Evolutionary conservation across 176 grass and related monocot genomes (phyloP).

Genomic region (Eragrostis nindensis): DNA sequence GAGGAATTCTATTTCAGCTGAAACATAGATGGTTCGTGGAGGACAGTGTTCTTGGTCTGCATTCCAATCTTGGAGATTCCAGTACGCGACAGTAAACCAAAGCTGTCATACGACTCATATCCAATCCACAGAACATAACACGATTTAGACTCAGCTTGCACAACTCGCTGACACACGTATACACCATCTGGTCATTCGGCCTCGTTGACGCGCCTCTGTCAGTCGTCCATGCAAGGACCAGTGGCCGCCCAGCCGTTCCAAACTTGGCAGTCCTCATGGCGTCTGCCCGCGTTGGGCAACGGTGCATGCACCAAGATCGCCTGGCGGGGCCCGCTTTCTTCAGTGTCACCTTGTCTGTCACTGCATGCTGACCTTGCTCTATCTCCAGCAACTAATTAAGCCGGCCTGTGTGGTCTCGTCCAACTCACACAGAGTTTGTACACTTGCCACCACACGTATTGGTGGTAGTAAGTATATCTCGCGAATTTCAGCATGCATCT

Average conservation of each 20-base stretch:
- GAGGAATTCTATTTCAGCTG: background rate
- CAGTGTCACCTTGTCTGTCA: background rate
- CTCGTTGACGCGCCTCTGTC: background rate
- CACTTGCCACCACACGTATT: constrained; percentile 1
- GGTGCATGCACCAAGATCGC: constrained; percentile 7
- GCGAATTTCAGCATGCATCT: constrained; percentile 3
- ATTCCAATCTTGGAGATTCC: background rate
- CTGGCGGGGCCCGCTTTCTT: background rate
- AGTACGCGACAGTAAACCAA: constrained; percentile 8
- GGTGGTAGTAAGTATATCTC: constrained; percentile 5
- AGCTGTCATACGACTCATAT: background rate
- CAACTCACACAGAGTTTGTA: background rate
- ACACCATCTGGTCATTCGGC: background rate
- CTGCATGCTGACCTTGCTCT: background rate
- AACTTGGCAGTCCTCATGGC: background rate
- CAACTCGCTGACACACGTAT: background rate
- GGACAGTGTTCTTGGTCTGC: background rate
- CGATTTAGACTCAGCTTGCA: too few relatives aligned
- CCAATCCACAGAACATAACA: too few relatives aligned
- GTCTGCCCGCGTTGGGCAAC: background rate
- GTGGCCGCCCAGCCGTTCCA: background rate
- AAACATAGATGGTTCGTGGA: background rate
- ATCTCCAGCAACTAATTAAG: background rate
- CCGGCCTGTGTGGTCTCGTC: background rate
- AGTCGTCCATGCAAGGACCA: background rate